A percentile compares a stretch with the other conserved stretches of the same genome.
phyloP scores from a whole-genome alignment of 768 basidiomycete species.

The Macrolepiota dolichaula region DNA sequence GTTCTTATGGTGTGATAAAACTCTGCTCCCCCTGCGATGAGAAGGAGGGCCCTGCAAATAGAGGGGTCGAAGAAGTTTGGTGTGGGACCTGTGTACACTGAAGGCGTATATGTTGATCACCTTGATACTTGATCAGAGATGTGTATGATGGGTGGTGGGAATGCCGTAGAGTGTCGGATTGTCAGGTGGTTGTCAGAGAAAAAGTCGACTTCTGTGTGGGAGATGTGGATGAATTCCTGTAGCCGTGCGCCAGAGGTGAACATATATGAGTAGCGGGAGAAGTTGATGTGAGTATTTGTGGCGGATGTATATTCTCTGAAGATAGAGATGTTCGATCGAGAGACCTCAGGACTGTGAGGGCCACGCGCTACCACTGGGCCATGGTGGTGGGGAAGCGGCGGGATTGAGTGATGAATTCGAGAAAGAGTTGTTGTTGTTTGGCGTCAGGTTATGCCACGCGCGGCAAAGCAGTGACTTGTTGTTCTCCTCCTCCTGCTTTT shows the following conservation, averaged over 20 bases:
- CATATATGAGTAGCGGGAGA: constrained; percentile 21
- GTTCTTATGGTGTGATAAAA: too few species aligned
- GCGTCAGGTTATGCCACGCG: constrained; percentile 1
- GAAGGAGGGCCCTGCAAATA: too few species aligned
- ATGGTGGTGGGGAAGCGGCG: constrained; percentile 30
- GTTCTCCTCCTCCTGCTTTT: neutral
- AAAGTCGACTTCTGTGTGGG: too few species aligned
- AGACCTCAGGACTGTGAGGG: constrained; percentile 64
- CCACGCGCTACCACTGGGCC: constrained; percentile 58
- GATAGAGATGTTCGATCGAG: constrained; percentile 49
- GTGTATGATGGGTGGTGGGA: too few species aligned
- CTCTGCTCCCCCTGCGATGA: too few species aligned
- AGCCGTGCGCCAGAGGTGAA: constrained; percentile 25
- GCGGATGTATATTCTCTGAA: constrained; percentile 24
- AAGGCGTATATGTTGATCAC: too few species aligned
- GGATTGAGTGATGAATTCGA: neutral
- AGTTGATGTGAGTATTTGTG: constrained; percentile 24
- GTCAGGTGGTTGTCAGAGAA: too few species aligned
- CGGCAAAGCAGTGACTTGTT: neutral
- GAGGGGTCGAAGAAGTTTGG: too few species aligned
- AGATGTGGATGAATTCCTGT: constrained; percentile 16
- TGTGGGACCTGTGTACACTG: too few species aligned
- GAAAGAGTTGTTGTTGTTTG: neutral
- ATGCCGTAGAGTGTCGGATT: too few species aligned
- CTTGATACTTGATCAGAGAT: too few species aligned